A percentile compares a stretch with the other conserved stretches of the same genome.
These are phyloP conservation scores for Dissophora ornata DNA, from an alignment of 192 early-diverging fungal species.

Conservation along the genomic window DNA sequence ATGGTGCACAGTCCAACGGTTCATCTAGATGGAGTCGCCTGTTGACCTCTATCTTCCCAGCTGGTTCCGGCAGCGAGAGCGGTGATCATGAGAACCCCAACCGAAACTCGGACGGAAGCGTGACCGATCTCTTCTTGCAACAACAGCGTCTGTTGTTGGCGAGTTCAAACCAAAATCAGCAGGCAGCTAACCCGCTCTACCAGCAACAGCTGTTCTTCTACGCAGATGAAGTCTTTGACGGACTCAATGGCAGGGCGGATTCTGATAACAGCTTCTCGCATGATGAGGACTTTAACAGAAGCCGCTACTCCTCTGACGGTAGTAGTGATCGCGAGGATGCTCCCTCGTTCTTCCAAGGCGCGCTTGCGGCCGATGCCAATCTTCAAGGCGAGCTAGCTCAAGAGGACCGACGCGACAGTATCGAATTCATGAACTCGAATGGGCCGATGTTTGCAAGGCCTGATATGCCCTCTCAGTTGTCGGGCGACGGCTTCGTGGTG, in stretches of 20 bases:
- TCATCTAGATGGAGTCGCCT: slow-evolving; percentile 41
- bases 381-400: slow-evolving; percentile 26
- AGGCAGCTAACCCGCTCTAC: slow-evolving; percentile 15
- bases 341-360: slow-evolving; percentile 8
- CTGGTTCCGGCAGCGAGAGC: slow-evolving; percentile 6
- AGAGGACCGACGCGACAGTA: slow-evolving; percentile 36
- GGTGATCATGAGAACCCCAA: not conserved
- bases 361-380: slow-evolving; percentile 17
- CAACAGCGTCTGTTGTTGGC: slow-evolving; percentile 31
- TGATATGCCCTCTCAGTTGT: not conserved
- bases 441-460: slow-evolving; percentile 1
- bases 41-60: slow-evolving; percentile 31
- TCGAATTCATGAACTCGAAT: slow-evolving; percentile 9
- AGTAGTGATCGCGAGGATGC: slow-evolving; percentile 5
- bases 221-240: slow-evolving; percentile 30
- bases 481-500: not conserved
- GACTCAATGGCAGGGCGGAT: slow-evolving; percentile 1
- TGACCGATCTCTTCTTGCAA: slow-evolving; percentile 6
- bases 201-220: slow-evolving; percentile 50
- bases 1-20: slow-evolving; percentile 5
- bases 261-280: slow-evolving; percentile 5
- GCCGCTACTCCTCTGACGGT: not conserved
- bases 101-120: not conserved
- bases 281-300: not conserved
- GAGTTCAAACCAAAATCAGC: slow-evolving; percentile 6